Evolutionary conservation across 345 rosid species (phyloP), one percentile per base, ranked within the genome.

Genomic region (Lagerstroemia speciosa): DNA sequence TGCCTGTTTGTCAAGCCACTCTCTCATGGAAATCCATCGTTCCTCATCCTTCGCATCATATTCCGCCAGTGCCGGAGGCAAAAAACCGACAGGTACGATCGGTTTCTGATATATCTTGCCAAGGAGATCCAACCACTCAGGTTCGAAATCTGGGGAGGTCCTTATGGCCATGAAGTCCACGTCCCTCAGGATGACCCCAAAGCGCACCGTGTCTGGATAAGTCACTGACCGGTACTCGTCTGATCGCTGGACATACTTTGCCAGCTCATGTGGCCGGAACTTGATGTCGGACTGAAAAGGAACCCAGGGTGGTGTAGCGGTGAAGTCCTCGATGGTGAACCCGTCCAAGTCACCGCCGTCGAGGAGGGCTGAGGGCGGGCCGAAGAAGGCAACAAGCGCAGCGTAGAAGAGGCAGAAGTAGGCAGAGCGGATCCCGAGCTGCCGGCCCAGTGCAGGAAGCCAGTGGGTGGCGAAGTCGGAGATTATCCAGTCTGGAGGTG

Each of bases 71-170:
- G 22, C 64, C 8, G 70, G 84, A 31, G 80, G 91, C 73, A 86
- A 57, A 15, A 78, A 65, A 22, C 92, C 95, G 0, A 81, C 64
- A 2, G 87, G 85, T n/a, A 87, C 45, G 38, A 83, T 79, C 14
- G 81, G 81, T 66, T 79, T 87, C 6, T 61, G 46, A 65, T 76
- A 62, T 65, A 85, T 60, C 41, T 79, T 34, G 3, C 57, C 72
- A 0, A 76, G 27, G 6, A 85, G 76, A 9, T 55, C 45, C 26
- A 87, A 48, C 86, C 85, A 87, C 57, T 82, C 81, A 0, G 73
- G 76, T 62, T 89, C 96, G 36, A 83, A 69, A 74, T 84, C 90
- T 14, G 61, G 73, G 20, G 82, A 81, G 72, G 86, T 87, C 26
- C 87, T 77, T 19, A 86, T 32, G 19, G 66, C 70, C 27, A 86